Evolutionary conservation across 2,329 filamentous ascomycete genomes (phyloP).

Genomic region (Epichloe coenophiala): DNA sequence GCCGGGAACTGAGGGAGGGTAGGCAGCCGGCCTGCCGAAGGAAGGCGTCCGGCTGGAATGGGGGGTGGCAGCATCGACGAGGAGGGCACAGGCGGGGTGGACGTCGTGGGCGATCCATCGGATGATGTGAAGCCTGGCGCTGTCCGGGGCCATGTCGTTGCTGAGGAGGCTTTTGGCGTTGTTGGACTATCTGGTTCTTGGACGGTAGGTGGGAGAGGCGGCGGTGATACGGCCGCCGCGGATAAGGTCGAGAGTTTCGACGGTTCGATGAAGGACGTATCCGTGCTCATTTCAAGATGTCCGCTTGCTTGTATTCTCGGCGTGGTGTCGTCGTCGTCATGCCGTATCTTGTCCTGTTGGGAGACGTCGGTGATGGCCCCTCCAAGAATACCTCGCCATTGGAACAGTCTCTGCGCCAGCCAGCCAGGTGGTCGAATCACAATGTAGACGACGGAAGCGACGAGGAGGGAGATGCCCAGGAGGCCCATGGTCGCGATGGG

Average conservation of each 20-base stretch:
- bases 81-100: slow-evolving; percentile 2
- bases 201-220: slow-evolving; percentile 21
- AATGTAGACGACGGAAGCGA: slow-evolving; percentile 46
- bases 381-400: slow-evolving; percentile 9
- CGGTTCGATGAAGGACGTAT: background rate
- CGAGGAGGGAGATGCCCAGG: slow-evolving; percentile 46
- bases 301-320: slow-evolving; percentile 1
- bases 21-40: slow-evolving; percentile 17
- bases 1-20: slow-evolving; percentile 34
- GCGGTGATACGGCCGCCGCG: slow-evolving; percentile 8
- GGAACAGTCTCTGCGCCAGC: slow-evolving; percentile 20
- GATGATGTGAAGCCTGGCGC: slow-evolving; percentile 34
- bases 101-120: slow-evolving; percentile 5
- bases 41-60: slow-evolving; percentile 15
- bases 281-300: background rate
- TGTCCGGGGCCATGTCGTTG: slow-evolving; percentile 11
- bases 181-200: slow-evolving; percentile 26
- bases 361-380: slow-evolving; percentile 3
- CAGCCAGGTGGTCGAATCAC: slow-evolving; percentile 39
- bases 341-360: background rate
- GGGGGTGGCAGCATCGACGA: slow-evolving; percentile 18
- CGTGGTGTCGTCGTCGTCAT: background rate
- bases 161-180: slow-evolving; percentile 35
- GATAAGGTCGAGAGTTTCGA: slow-evolving; percentile 1
- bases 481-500: slow-evolving; percentile 15